Base-by-base conservation (phyloP, 2,329 filamentous ascomycete species). In the Botryotinia calthae region DNA sequence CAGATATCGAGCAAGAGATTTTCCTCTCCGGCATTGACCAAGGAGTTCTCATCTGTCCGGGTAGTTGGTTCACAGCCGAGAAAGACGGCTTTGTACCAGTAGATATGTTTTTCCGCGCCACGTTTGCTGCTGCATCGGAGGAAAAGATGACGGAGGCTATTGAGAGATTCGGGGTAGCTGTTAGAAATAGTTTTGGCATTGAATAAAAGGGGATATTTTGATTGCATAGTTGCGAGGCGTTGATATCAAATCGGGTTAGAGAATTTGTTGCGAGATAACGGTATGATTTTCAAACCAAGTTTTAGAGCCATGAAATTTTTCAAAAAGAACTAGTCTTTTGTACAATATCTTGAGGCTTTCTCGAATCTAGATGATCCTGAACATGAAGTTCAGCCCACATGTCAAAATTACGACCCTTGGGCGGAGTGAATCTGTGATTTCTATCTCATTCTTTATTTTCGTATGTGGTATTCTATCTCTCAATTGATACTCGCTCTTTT, bases 61-160 rank as follows among this genome's bases (percentile, higher is more conserved):
- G 96, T 5, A 95, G 91, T 65, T 99, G 95, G 95, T 99, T 98
- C 86, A 87, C 89, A 73, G 93, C 95, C 0, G 91, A 96, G 80
- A 87, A 86, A 61, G 85, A 84, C 14, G 86, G 84, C 18, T 81
- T 83, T 70, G 84, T 85, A 68, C 78, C 78, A 79, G 85, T 83
- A 6, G 85, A 86, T 14, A 85, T 86, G 18, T 98, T 93, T 84
- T 97, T 98, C 86, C 88, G 96, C 70, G 90, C 93, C 6, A 99
- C 95, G 0, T 99, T 92, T 84, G 95, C 95, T 0, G 91, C 94
- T 54, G 94, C 94, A 2, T 90, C 88, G 20, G 86, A 87, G 22
- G 87, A 90, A 71, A 88, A 90, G 76, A 94, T 95, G 86, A 85
- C 85, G 4, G 87, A 90, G 79, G 93, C 92, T 1, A 93, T 94